phyloP scores from a whole-genome alignment of 1,284 basidiomycete species.

The Moniliophthora roreri region DNA sequence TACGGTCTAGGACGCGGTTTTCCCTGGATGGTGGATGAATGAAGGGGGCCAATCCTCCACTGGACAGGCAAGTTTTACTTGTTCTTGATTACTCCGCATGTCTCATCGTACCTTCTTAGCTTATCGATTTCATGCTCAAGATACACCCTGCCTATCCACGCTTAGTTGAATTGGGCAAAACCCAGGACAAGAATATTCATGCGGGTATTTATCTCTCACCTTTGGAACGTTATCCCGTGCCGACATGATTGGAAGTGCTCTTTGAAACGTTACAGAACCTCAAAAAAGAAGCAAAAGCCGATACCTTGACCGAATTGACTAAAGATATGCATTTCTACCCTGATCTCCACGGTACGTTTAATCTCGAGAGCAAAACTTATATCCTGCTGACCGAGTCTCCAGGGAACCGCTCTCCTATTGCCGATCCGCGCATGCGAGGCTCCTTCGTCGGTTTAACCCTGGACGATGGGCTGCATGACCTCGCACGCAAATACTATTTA shows the following conservation, averaged over 20 bases:
- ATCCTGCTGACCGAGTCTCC: no score
- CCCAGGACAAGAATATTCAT: conserved; percentile 58
- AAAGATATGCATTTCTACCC: conserved; percentile 94
- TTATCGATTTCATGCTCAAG: conserved; percentile 94
- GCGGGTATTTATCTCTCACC: conserved; percentile 36
- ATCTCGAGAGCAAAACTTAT: no score
- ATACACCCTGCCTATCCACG: conserved; percentile 85
- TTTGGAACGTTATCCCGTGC: background rate
- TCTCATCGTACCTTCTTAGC: conserved; percentile 35
- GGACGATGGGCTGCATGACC: conserved; percentile 76
- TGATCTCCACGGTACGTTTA: conserved; percentile 79
- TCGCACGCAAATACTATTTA: conserved; percentile 89
- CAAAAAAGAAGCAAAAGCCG: conserved; percentile 51
- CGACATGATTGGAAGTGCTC: conserved; percentile 50
- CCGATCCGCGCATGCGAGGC: conserved; percentile 91
- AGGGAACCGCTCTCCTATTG: conserved; percentile 96
- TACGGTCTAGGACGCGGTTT: conserved; percentile 67
- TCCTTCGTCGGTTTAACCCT: conserved; percentile 88
- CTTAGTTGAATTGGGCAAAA: conserved; percentile 59
- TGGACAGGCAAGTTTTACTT: conserved; percentile 65
- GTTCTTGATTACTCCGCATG: conserved; percentile 7
- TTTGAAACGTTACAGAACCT: conserved; percentile 76
- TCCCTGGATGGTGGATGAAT: conserved; percentile 98
- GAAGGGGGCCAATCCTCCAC: conserved; percentile 98
- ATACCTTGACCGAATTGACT: conserved; percentile 80